Evolutionary conservation across 345 rosid species (phyloP), one percentile per base, ranked within the genome.

Genomic region (Moringa oleifera): DNA sequence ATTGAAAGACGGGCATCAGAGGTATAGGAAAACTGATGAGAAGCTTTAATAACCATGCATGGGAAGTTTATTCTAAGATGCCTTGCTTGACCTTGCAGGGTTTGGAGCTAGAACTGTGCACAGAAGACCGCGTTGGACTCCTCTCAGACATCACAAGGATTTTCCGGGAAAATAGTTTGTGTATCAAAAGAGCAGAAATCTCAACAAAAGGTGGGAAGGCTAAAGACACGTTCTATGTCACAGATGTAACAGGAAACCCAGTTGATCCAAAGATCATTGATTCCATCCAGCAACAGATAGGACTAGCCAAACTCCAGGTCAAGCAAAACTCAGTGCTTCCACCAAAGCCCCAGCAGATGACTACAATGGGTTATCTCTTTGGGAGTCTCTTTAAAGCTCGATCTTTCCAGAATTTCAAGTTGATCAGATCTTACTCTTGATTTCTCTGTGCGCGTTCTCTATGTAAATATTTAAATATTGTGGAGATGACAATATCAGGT

Each of bases 1-100:
- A 85, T 86, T 58, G 81, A 85, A 66, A 85, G 96, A 68, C 74
- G 96, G 64, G 81, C 79, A n/a, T 83, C 78, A 2, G 87, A 86
- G 87, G 96, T 86, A 80, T 12, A 6, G 6, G 21, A 57, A 31
- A 28, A 49, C 17, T 20, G 7, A 8, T 16, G 51, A 57, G 25
- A 25, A 41, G 12, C 47, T 41, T 15, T 7, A 11, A 15, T 41
- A 28, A 1, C 9, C 47, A 41, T 41, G 47, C 33, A 28, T 41
- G 12, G 1, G 37, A 41, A 41, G 17, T 41, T 15, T 24, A 17
- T 37, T 13, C 52, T 68, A 33, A 65, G 20, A 18, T 54, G 23
- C 12, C 23, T 60, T 53, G 37, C 23, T 16, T 37, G 45, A 4
- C 52, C 20, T 23, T 64, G 66, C 74, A 83, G 86, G 91, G 91